Evolutionary conservation across 805 yeast genomes (phyloP).

Genomic region (Kazachstania viticola): DNA sequence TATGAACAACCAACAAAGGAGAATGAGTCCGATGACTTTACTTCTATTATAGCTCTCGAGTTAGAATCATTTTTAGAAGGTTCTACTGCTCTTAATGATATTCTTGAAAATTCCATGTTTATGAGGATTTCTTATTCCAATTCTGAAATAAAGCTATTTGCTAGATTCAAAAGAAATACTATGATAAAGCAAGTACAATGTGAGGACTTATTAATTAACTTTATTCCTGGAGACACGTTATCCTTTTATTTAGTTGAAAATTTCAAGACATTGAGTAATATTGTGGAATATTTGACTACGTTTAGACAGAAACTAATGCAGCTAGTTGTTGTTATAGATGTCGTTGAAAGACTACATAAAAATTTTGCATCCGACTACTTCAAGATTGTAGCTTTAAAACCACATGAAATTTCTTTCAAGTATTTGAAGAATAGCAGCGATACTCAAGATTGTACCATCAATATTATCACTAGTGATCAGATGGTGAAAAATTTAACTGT

Average conservation of each 20-base stretch:
- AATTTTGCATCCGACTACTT: conserved; percentile 25
- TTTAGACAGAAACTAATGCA: conserved; percentile 26
- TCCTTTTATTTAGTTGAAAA: conserved; percentile 21
- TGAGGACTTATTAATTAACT: conserved; percentile 21
- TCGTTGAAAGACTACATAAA: conserved; percentile 24
- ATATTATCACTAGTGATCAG: conserved; percentile 20
- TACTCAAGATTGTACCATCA: conserved; percentile 24
- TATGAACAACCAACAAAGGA: not conserved
- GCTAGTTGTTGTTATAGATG: conserved; percentile 24
- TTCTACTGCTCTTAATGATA: conserved; percentile 17
- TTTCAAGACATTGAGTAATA: conserved; percentile 17
- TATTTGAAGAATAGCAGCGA: conserved; percentile 17
- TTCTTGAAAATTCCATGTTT: conserved; percentile 23
- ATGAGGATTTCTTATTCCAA: conserved; percentile 22
- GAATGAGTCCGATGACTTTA: conserved; percentile 5
- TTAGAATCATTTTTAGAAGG: conserved; percentile 24
- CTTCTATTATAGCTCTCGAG: conserved; percentile 20
- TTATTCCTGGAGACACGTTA: conserved; percentile 16
- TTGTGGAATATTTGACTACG: conserved; percentile 16
- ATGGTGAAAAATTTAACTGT: conserved; percentile 22
- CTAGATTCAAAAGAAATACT: conserved; percentile 23
- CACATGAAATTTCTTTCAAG: conserved; percentile 26
- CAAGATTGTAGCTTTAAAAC: conserved; percentile 22
- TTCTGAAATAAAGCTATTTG: conserved; percentile 21
- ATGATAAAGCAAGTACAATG: conserved; percentile 22